Evolutionary conservation across 352 stramenopile species (phyloP).

Genomic region (Pythium rishiriense): DNA sequence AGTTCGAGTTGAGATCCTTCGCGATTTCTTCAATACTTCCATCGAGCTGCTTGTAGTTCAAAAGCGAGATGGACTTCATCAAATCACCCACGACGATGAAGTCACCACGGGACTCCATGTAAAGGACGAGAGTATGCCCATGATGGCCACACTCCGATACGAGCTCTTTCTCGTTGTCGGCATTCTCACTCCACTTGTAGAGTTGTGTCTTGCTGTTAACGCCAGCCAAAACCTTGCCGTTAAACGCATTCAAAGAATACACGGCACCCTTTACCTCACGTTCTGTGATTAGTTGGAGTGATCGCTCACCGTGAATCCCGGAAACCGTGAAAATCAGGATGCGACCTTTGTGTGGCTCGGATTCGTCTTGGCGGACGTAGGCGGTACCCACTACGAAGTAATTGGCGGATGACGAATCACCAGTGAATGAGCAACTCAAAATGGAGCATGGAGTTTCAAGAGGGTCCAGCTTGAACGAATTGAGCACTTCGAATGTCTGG

Average conservation of each 20-base stretch:
- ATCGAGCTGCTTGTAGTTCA: slow-evolving; percentile 93
- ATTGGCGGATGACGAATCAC: slow-evolving; percentile 70
- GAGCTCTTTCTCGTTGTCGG: slow-evolving; percentile 90
- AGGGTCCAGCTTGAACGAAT: slow-evolving; percentile 86
- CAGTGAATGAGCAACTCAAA: slow-evolving; percentile 72
- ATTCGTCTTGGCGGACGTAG: slow-evolving; percentile 94
- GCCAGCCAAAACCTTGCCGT: slow-evolving; percentile 91
- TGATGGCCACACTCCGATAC: slow-evolving; percentile 93
- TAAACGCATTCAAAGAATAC: slow-evolving; percentile 95
- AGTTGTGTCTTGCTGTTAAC: slow-evolving; percentile 95
- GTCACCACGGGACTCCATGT: slow-evolving; percentile 93
- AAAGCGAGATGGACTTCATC: slow-evolving; percentile 96
- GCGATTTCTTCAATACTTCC: slow-evolving; percentile 95
- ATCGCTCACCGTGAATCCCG: slow-evolving; percentile 79
- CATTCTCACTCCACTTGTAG: slow-evolving; percentile 90
- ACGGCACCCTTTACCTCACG: slow-evolving; percentile 94
- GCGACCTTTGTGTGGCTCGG: slow-evolving; percentile 94
- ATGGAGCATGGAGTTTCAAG: slow-evolving; percentile 89
- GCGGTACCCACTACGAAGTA: slow-evolving; percentile 90
- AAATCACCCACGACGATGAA: slow-evolving; percentile 97
- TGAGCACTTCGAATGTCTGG: slow-evolving; percentile 94
- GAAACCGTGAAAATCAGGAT: slow-evolving; percentile 93
- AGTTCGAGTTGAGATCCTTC: slow-evolving; percentile 96
- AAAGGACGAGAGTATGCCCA: slow-evolving; percentile 95
- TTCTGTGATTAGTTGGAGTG: slow-evolving; percentile 89